These are phyloP conservation scores for Neckera pumila DNA, from an alignment of 225 moss, liverwort and hornwort species.

Conservation along the genomic window DNA sequence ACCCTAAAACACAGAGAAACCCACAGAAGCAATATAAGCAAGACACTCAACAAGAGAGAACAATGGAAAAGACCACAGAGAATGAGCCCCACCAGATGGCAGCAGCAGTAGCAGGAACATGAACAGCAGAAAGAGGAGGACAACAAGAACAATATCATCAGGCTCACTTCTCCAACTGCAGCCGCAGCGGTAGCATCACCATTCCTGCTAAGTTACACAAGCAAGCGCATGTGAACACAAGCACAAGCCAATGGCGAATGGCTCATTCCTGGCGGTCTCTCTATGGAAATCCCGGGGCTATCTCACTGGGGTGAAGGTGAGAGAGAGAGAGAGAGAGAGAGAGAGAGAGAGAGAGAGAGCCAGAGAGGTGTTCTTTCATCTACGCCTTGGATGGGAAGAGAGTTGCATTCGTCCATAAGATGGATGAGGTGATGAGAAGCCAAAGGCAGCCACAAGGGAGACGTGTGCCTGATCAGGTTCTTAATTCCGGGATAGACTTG, in stretches of 20 bases:
- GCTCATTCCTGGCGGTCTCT: not conserved
- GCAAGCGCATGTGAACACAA: not conserved
- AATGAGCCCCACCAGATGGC: not conserved
- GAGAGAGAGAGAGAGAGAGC: not conserved
- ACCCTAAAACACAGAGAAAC: not conserved
- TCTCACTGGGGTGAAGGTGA: not conserved
- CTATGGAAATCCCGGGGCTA: not conserved
- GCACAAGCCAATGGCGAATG: not conserved
- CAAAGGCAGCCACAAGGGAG: too few relatives aligned
- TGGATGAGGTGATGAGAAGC: not conserved
- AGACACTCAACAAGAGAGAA: not conserved
- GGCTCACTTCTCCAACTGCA: not conserved
- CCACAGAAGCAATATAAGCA: not conserved
- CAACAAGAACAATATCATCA: not conserved
- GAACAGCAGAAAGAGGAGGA: not conserved
- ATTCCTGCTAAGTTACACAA: not conserved
- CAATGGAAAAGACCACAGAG: not conserved
- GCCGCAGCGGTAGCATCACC: not conserved
- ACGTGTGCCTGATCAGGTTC: not conserved
- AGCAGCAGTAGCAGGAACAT: not conserved
- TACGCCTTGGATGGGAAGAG: not conserved
- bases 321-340: not conserved
- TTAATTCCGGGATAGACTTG: not conserved
- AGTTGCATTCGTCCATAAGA: not conserved
- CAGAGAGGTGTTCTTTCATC: not conserved